A percentile compares a stretch with the other conserved stretches of the same genome.
Evolutionary conservation across 2,329 filamentous ascomycete genomes (phyloP).

Genomic region (Fusarium camptoceras): DNA sequence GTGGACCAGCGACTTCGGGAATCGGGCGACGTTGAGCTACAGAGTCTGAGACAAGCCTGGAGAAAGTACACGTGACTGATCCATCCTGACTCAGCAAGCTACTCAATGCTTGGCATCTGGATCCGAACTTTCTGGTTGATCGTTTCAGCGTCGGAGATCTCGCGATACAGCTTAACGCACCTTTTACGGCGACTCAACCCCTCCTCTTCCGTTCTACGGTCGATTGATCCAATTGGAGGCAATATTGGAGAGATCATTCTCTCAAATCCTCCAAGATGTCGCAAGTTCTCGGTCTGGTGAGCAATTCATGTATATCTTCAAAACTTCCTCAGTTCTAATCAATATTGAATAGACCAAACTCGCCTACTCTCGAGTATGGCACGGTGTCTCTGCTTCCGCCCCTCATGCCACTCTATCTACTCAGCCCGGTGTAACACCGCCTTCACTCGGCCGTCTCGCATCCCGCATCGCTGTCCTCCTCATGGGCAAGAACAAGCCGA

Average conservation of each 20-base stretch:
- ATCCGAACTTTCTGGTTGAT: slow-evolving; percentile 46
- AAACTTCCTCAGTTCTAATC: slow-evolving; percentile 25
- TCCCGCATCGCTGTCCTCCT: slow-evolving; percentile 86
- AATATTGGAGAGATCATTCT: slow-evolving; percentile 36
- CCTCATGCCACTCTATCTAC: slow-evolving; percentile 72
- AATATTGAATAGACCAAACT: slow-evolving; percentile 78
- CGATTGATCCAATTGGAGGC: slow-evolving; percentile 21
- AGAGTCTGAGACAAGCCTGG: not conserved
- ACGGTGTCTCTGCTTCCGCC: slow-evolving; percentile 79
- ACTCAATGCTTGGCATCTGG: slow-evolving; percentile 35
- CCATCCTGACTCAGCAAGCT: slow-evolving; percentile 44
- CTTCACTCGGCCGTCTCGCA: slow-evolving; percentile 89
- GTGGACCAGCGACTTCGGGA: slow-evolving; percentile 40
- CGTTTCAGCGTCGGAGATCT: slow-evolving; percentile 27
- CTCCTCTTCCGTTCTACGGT: slow-evolving; percentile 22
- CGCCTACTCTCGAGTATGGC: slow-evolving; percentile 96
- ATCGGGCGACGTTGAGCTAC: slow-evolving; percentile 2
- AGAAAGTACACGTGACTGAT: slow-evolving; percentile 34
- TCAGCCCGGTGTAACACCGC: slow-evolving; percentile 69
- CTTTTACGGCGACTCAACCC: slow-evolving; percentile 32
- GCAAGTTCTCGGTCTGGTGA: slow-evolving; percentile 81
- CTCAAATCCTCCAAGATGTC: slow-evolving; percentile 69
- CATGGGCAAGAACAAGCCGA: slow-evolving; percentile 99
- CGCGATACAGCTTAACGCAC: slow-evolving; percentile 37
- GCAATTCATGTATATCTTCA: slow-evolving; percentile 31